Evolutionary conservation across 768 basidiomycete genomes (phyloP).

Genomic region (Leccinum broughii): DNA sequence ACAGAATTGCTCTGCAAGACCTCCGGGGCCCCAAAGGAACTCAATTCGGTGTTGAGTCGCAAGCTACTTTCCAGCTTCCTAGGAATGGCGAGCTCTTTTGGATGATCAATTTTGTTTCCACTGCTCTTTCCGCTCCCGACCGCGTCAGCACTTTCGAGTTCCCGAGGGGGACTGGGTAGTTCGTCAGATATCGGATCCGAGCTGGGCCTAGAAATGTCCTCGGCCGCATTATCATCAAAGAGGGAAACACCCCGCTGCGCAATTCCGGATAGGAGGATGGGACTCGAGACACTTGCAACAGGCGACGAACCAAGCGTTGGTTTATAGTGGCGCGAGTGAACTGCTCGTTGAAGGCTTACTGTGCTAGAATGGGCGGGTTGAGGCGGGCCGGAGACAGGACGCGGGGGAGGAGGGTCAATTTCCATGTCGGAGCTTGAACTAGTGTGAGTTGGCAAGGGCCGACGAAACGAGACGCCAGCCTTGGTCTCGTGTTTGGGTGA

Average conservation of each 20-base stretch:
- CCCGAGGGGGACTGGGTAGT: conserved; percentile 13
- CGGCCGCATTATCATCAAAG: conserved; percentile 9
- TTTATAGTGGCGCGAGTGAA: conserved; percentile 6
- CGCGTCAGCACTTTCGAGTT: conserved; percentile 14
- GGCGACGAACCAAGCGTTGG: conserved; percentile 14
- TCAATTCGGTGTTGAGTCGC: conserved; percentile 6
- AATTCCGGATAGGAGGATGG: conserved; percentile 10
- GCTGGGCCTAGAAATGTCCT: conserved; percentile 9
- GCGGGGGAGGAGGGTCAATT: conserved; percentile 22
- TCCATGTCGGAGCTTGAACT: conserved; percentile 26
- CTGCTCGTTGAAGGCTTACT: neutral
- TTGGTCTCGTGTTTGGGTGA: conserved; percentile 7
- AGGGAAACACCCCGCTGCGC: neutral
- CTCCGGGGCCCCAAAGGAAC: neutral
- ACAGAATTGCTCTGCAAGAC: neutral
- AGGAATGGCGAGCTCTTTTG: conserved; percentile 1
- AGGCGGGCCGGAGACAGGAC: conserved; percentile 21
- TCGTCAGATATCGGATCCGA: conserved; percentile 21
- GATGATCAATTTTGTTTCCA: conserved; percentile 6
- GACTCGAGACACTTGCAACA: conserved; percentile 22
- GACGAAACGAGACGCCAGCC: conserved; percentile 6
- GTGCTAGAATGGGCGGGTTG: conserved; percentile 8
- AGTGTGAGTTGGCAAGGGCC: conserved; percentile 9
- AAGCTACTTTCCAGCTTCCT: neutral
- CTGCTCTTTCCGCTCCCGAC: conserved; percentile 13